These are phyloP conservation scores for Astrothelium macrocarpum DNA, from an alignment of 495 filamentous ascomycete species.

Conservation along the genomic window DNA sequence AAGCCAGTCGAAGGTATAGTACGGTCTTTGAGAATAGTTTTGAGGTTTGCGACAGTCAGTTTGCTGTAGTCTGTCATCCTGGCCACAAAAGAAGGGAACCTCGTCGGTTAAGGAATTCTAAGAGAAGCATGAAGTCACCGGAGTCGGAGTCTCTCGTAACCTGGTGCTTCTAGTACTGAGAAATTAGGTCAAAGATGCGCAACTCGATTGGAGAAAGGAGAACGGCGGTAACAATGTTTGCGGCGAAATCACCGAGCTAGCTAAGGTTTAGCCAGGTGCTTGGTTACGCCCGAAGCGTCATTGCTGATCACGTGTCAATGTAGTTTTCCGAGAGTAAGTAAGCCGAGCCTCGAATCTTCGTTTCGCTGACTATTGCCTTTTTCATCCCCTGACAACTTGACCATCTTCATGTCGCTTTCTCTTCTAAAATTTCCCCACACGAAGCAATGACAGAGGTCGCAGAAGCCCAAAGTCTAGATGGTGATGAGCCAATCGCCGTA, in stretches of 20 bases:
- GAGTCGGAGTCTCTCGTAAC: too few relatives aligned
- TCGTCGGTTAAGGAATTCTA: too few relatives aligned
- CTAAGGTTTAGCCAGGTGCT: too few relatives aligned
- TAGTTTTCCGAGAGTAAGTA: neutral
- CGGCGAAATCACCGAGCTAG: neutral
- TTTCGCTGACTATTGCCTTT: neutral
- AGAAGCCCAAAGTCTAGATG: neutral
- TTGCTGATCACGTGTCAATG: neutral
- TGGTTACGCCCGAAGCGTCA: too few relatives aligned
- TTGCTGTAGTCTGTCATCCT: conserved; percentile 31
- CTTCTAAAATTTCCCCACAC: neutral
- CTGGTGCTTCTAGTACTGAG: neutral
- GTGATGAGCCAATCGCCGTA: conserved; percentile 39
- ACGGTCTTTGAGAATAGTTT: conserved; percentile 29
- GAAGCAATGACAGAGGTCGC: conserved; percentile 18
- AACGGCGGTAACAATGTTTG: neutral
- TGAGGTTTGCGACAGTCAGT: conserved; percentile 29
- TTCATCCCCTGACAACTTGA: neutral
- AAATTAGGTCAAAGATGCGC: neutral
- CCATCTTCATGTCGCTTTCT: too few relatives aligned
- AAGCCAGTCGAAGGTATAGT: conserved; percentile 31
- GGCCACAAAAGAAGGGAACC: neutral
- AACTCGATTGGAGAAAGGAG: neutral
- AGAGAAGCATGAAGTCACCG: too few relatives aligned
- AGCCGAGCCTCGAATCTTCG: too few relatives aligned